Percentiles rank a stretch among this genome's conserved stretches.
Conservation (phyloP, 1,284 basidiomycete species). For the Puccinia polysora region DNA sequence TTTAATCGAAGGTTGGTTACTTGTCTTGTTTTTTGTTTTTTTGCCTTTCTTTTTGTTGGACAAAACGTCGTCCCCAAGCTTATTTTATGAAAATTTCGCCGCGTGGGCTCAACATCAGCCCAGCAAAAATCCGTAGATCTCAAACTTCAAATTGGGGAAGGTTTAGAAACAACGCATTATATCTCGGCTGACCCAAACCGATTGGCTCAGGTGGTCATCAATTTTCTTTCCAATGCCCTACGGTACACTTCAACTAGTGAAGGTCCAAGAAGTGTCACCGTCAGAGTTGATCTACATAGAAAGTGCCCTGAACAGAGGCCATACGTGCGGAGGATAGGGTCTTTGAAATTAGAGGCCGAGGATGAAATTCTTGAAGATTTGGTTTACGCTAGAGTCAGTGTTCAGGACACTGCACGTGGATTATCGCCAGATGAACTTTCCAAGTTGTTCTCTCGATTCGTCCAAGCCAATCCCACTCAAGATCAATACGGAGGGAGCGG, state of each 20-base stretch:
- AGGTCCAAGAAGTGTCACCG: constrained; percentile 22
- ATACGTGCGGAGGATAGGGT: constrained; percentile 23
- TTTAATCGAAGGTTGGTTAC: constrained; percentile 33
- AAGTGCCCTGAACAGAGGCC: constrained; percentile 33
- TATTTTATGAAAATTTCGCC: not conserved
- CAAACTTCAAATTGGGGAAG: constrained; percentile 30
- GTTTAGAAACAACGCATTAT: constrained; percentile 26
- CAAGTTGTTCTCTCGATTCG: constrained; percentile 37
- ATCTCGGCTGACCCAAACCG: constrained; percentile 39
- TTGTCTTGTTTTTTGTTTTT: not conserved
- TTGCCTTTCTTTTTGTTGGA: not conserved
- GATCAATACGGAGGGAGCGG: constrained; percentile 42
- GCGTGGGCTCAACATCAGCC: constrained; percentile 14
- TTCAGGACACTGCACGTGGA: constrained; percentile 40
- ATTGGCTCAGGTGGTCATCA: constrained; percentile 40
- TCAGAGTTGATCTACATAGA: constrained; percentile 31
- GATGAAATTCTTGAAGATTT: constrained; percentile 1
- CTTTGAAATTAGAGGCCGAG: constrained; percentile 24
- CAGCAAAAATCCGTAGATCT: constrained; percentile 35
- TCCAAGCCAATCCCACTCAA: constrained; percentile 41
- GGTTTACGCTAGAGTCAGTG: constrained; percentile 28
- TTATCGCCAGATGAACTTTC: constrained; percentile 38
- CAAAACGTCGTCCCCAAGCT: not conserved
- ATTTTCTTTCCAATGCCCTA: constrained; percentile 40
- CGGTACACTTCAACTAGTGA: constrained; percentile 36